These are phyloP conservation scores for Dothistroma pini DNA, from an alignment of 2,329 filamentous ascomycete genomes.

Conservation along the genomic window DNA sequence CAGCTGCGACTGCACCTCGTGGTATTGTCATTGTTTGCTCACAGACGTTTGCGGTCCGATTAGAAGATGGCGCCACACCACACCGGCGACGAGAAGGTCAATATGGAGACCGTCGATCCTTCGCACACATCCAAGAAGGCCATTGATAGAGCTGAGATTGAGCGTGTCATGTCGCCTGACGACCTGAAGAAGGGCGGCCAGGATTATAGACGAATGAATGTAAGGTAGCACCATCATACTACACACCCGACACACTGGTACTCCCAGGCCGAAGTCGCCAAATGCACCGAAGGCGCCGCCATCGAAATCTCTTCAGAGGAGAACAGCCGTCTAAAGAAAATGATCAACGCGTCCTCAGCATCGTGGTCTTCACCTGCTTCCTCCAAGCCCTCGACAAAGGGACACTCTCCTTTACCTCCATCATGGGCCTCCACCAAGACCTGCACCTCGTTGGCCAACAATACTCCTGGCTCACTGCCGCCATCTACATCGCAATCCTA, in stretches of 20 bases:
- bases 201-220: conserved; percentile 60
- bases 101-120: background rate
- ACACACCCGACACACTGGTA: background rate
- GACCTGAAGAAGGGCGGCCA: conserved; percentile 51
- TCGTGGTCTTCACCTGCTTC: conserved; percentile 74
- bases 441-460: conserved; percentile 46
- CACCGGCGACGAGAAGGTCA: conserved; percentile 11
- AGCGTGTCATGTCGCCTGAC: conserved; percentile 46
- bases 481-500: conserved; percentile 69
- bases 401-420: conserved; percentile 59
- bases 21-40: background rate
- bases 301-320: conserved; percentile 59
- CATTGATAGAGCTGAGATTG: conserved; percentile 39
- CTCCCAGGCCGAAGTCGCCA: conserved; percentile 57
- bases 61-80: background rate
- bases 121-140: conserved; percentile 10
- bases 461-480: conserved; percentile 69
- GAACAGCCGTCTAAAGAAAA: conserved; percentile 57
- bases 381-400: conserved; percentile 67
- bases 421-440: conserved; percentile 56
- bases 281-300: conserved; percentile 58
- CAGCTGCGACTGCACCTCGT: conserved; percentile 2
- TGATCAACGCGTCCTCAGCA: conserved; percentile 64
- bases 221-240: background rate
- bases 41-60: background rate